Evolutionary conservation across 2,329 filamentous ascomycete genomes (phyloP).

Genomic region (Ophiostoma piceae): DNA sequence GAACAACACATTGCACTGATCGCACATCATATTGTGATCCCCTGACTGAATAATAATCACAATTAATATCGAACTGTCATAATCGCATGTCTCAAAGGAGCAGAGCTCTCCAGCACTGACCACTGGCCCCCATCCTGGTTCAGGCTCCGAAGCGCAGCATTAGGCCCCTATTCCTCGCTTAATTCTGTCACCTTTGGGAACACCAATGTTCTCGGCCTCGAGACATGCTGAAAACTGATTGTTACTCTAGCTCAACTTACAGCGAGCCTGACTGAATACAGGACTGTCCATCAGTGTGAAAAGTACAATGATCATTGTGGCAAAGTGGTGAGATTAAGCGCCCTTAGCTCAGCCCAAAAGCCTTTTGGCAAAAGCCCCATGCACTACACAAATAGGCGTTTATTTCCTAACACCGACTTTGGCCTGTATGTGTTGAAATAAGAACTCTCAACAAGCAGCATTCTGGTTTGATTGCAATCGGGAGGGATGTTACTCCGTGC

Average conservation of each 20-base stretch:
- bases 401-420: neutral
- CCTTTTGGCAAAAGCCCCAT: neutral
- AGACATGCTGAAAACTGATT: neutral
- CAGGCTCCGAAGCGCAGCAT: neutral
- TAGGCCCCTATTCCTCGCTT: slow-evolving; percentile 8
- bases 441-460: neutral
- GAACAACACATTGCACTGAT: neutral
- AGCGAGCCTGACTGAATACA: neutral
- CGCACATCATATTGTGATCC: neutral
- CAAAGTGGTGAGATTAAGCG: neutral
- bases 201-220: neutral
- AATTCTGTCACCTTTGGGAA: neutral
- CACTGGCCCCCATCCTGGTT: neutral
- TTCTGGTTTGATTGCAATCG: neutral
- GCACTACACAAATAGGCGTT: no score
- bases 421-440: neutral
- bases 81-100: slow-evolving; percentile 4
- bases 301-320: neutral
- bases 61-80: neutral
- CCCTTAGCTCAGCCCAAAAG: neutral
- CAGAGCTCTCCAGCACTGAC: neutral
- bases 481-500: neutral
- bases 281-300: neutral
- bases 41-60: neutral
- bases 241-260: neutral